Evolutionary conservation across 805 yeast genomes (phyloP), one percentile per base, ranked within the genome.

Genomic region (Clavispora santaluciae): DNA sequence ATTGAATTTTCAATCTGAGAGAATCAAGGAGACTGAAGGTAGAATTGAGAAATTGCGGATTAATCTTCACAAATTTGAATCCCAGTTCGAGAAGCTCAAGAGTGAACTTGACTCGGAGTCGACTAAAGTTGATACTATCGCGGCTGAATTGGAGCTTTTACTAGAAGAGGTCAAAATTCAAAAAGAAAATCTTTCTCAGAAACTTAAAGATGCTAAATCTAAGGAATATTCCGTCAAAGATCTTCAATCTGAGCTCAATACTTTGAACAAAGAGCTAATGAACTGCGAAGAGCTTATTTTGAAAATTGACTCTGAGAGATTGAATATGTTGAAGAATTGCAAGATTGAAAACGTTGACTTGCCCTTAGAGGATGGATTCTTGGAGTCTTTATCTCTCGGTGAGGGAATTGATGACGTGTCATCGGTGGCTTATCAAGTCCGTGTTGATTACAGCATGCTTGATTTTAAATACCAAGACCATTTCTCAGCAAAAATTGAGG

Each of bases 281-380:
- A 59, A 57, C 6, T 49, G 68, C 5, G 81, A 79, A 49, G 87
- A 80, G 48, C 72, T 70, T 20, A 51, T 76, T 6, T 79, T 81
- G 29, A 75, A 74, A 43, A 53, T 69, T 5, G 78, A 75, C 44
- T 55, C 77, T 23, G 86, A 80, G 37, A 75, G 82, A 53, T 63
- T 78, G 7, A 75, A 76, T 46, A 65, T 78, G 15, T 67, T 89
- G 44, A 79, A 81, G 47, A 79, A 77, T 47, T 86, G 95, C 61
- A 86, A 85, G 52, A 73, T 90, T 43, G 86, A 86, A 40, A 82
- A 76, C 41, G 69, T 84, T 17, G 65, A 70, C 11, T 54, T 88
- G 12, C 95, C 95, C 1, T 59, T 86, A 22, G 50, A 57, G 5
- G 76, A 75, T 20, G 89, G 89, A 0, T 69, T 79, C 10, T 61